Base-by-base conservation (phyloP, 2,329 filamentous ascomycete species). In the Nigrospora sphaerica region DNA sequence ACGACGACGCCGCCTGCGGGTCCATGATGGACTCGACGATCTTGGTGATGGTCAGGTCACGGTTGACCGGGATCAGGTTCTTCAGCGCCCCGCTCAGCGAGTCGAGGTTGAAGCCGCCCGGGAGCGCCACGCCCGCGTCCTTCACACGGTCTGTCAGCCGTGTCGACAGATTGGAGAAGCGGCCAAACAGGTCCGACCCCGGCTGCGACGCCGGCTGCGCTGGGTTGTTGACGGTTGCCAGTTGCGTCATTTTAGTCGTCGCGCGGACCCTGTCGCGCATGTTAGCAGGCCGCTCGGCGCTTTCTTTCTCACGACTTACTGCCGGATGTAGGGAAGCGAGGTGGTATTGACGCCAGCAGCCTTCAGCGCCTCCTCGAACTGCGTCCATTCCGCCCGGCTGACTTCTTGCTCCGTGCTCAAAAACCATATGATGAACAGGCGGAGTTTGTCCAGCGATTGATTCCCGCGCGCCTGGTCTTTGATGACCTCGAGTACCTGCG, bases 11-110 rank as follows among this genome's bases (percentile, higher is more conserved):
- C 12, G 89, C 82, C 39, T 88, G 79, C 0, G 93, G 93, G 60
- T 98, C 93, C 92, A 98, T 98, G 59, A 98, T 85, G 1, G 89
- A 95, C 66, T 98, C 93, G 36, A 93, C 92, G 61, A 98, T 96
- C 69, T 97, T 97, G 47, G 95, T 98, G 45, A 98, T 80, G 0
- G 93, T 97, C 11, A 97, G 78, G 62, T 98, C 95, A 57, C 91
- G 89, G 69, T 98, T 95, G 13, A 83, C 88, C 0, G 95, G 93
- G n/a, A 98, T 72, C 68, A 98, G 95, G 68, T 95, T 97, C 70
- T 97, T 98, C 61, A 98, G 92, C 38, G 92, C 92, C 6, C 89
- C 92, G 51, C 97, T 91, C 38, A 98, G 80, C 31, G 86, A 92
- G 65, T 97, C 93, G 59, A 98, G 88, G 63, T 97, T 97, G 45